A percentile compares a stretch with the other conserved stretches of the same genome.
phyloP scores from a whole-genome alignment of 805 yeast genomes.

The Hanseniaspora hatyaiensis region DNA sequence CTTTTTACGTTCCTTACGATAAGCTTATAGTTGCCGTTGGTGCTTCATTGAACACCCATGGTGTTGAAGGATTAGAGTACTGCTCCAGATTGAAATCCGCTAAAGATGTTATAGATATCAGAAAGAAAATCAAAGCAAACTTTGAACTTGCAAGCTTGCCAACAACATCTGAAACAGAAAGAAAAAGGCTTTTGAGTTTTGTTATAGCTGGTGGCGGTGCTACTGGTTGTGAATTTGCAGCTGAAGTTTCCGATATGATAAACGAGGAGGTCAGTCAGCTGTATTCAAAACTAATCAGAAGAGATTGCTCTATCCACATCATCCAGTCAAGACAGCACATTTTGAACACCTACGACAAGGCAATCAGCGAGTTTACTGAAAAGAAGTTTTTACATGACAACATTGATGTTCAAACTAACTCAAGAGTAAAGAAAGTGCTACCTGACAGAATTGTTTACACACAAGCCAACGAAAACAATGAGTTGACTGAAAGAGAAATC shows the following conservation, averaged over 20 bases:
- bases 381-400: constrained; percentile 50
- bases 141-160: constrained; percentile 56
- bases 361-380: constrained; percentile 53
- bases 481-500: constrained; percentile 27
- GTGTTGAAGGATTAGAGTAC: constrained; percentile 55
- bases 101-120: constrained; percentile 48
- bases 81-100: constrained; percentile 55
- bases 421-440: constrained; percentile 48
- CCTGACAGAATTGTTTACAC: constrained; percentile 49
- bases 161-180: constrained; percentile 50
- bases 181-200: constrained; percentile 48
- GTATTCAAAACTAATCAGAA: constrained; percentile 51
- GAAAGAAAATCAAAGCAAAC: constrained; percentile 43
- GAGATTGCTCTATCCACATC: constrained; percentile 53
- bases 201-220: constrained; percentile 70
- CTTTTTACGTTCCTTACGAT: constrained; percentile 60
- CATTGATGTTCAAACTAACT: constrained; percentile 50
- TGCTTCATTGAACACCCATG: constrained; percentile 56
- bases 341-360: constrained; percentile 56
- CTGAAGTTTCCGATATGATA: constrained; percentile 54
- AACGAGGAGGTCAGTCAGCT: constrained; percentile 49
- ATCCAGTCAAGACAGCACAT: constrained; percentile 60
- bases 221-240: constrained; percentile 64
- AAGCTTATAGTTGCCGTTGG: constrained; percentile 60
- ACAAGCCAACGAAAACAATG: constrained; percentile 32